phyloP scores from a whole-genome alignment of 2,329 filamentous ascomycete genomes.

The Monilinia fructicola region DNA sequence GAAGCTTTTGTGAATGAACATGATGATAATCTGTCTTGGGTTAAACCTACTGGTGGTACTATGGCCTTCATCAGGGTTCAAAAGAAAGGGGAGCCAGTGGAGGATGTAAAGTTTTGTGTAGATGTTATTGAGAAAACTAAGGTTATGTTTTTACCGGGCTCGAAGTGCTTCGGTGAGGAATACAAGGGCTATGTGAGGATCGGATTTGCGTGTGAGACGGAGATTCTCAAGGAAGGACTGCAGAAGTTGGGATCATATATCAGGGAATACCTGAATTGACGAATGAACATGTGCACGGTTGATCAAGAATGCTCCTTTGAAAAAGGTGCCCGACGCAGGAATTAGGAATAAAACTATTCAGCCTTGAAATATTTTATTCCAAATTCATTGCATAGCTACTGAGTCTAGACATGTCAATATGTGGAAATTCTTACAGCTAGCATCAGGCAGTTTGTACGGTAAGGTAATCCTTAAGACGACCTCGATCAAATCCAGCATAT shows the following conservation, averaged over 20 bases:
- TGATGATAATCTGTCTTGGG: conserved; percentile 60
- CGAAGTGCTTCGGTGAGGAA: conserved; percentile 70
- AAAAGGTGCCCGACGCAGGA: too few species aligned
- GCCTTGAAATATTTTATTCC: too few species aligned
- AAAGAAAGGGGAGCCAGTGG: conserved; percentile 52
- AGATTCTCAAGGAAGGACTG: conserved; percentile 66
- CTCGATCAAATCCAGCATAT: too few species aligned
- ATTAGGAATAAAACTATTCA: too few species aligned
- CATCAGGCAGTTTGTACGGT: too few species aligned
- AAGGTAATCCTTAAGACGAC: too few species aligned
- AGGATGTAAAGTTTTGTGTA: conserved; percentile 71
- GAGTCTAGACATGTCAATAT: too few species aligned
- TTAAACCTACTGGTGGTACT: conserved; percentile 74
- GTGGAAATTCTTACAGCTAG: too few species aligned
- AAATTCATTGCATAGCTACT: too few species aligned
- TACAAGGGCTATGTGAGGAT: conserved; percentile 76
- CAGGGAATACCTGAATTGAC: conserved; percentile 27
- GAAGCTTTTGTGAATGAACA: conserved; percentile 66
- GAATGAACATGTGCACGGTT: not conserved
- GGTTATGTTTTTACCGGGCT: conserved; percentile 73
- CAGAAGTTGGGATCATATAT: conserved; percentile 42
- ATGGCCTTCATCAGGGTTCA: conserved; percentile 73
- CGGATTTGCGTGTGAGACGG: conserved; percentile 72
- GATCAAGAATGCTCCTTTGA: not conserved
- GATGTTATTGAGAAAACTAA: conserved; percentile 66